Percentiles rank a stretch among this genome's conserved stretches.
These are phyloP conservation scores for sorghum (Sorghum bicolor) DNA, from an alignment of 176 grass and related monocot genomes.

Conservation along the genomic window Sorghum_bicolor_NCBIv3 NC_012870.2:66590001-66590500, in stretches of 20 bases:
- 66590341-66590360: not conserved
- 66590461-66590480: not conserved
- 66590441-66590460: not conserved
- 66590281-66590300: not conserved
- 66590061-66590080: no score
- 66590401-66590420: no score
- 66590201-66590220: not conserved
- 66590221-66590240: not conserved
- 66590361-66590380: not conserved
- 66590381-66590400: no score
- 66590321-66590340: not conserved
- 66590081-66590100: no score
- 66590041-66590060: no score
- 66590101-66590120: no score
- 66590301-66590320: not conserved
- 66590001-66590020: no score
- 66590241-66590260: not conserved
- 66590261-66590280: not conserved
- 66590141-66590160: no score
- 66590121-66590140: no score
- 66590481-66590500: not conserved
- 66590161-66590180: no score
- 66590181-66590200: not conserved
- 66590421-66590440: no score
- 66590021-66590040: no score